Conservation (phyloP, 1,284 basidiomycete genomes). For the Ceratobasidium sp. region DNA sequence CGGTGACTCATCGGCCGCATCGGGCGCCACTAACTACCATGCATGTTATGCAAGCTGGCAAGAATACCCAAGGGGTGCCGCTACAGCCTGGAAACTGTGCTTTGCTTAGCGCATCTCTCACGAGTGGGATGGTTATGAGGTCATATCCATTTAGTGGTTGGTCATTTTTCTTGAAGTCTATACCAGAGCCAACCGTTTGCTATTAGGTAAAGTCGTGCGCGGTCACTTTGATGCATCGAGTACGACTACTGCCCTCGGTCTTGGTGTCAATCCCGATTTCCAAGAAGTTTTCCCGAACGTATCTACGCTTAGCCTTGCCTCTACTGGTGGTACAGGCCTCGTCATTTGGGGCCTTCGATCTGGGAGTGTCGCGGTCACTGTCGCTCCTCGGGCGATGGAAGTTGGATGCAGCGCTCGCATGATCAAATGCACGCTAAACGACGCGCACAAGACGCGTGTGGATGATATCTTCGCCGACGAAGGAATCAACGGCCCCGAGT, state of each 20-base stretch:
- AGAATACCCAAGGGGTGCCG: slow-evolving; percentile 52
- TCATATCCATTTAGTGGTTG: slow-evolving; percentile 75
- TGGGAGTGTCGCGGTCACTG: slow-evolving; percentile 75
- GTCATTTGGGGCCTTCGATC: slow-evolving; percentile 80
- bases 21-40: slow-evolving; percentile 62
- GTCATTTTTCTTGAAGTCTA: slow-evolving; percentile 13
- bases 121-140: slow-evolving; percentile 79
- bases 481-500: slow-evolving; percentile 50
- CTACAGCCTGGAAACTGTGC: slow-evolving; percentile 60
- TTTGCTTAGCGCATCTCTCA: slow-evolving; percentile 72
- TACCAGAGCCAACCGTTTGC: slow-evolving; percentile 5
- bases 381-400: slow-evolving; percentile 69
- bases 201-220: slow-evolving; percentile 64
- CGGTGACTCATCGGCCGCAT: slow-evolving; percentile 70
- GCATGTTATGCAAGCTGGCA: slow-evolving; percentile 26
- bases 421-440: slow-evolving; percentile 61
- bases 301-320: slow-evolving; percentile 53
- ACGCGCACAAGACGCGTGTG: slow-evolving; percentile 71
- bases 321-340: slow-evolving; percentile 71
- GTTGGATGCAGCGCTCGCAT: slow-evolving; percentile 60
- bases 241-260: slow-evolving; percentile 66
- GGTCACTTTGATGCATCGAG: slow-evolving; percentile 79
- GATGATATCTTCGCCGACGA: slow-evolving; percentile 43
- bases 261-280: slow-evolving; percentile 75
- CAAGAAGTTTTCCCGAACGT: slow-evolving; percentile 76